phyloP scores from a whole-genome alignment of 2,329 filamentous ascomycete genomes.

The Claviceps sp. region DNA sequence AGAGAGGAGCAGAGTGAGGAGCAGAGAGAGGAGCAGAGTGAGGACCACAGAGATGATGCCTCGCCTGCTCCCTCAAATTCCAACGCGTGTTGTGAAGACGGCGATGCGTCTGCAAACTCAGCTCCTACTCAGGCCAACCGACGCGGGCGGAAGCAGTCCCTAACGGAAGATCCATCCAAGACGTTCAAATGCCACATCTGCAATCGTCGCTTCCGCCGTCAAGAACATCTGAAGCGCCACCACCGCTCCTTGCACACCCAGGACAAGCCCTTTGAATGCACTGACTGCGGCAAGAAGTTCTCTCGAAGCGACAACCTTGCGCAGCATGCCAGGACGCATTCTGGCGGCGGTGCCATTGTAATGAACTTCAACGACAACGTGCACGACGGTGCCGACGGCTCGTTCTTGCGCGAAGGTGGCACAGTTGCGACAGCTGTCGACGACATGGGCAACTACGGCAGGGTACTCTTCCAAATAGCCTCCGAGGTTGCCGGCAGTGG shows the following conservation, averaged over 20 bases:
- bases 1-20: too few species aligned
- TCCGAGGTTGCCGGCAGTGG: slow-evolving; percentile 56
- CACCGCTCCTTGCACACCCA: slow-evolving; percentile 96
- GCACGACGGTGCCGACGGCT: slow-evolving; percentile 47
- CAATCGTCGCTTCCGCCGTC: slow-evolving; percentile 91
- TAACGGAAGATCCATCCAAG: slow-evolving; percentile 96
- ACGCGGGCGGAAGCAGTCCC: slow-evolving; percentile 92
- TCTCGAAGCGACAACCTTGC: slow-evolving; percentile 94
- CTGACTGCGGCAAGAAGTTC: slow-evolving; percentile 98
- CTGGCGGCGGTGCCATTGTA: slow-evolving; percentile 65
- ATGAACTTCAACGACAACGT: slow-evolving; percentile 73
- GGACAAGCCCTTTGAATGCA: slow-evolving; percentile 96
- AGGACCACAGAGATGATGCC: slow-evolving; percentile 22
- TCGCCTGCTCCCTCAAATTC: slow-evolving; percentile 25
- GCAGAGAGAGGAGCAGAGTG: slow-evolving; percentile 9
- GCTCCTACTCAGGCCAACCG: slow-evolving; percentile 58
- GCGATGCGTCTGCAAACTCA: slow-evolving; percentile 29
- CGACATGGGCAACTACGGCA: slow-evolving; percentile 57
- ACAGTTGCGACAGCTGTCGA: slow-evolving; percentile 34
- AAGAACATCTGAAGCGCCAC: slow-evolving; percentile 97
- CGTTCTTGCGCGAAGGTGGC: slow-evolving; percentile 26
- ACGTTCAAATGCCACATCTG: slow-evolving; percentile 95
- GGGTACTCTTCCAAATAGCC: slow-evolving; percentile 70
- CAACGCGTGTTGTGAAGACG: slow-evolving; percentile 24
- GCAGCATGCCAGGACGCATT: slow-evolving; percentile 90